These are phyloP conservation scores for Candida sp. DNA, from an alignment of 1,139 yeast species.

Conservation along the genomic window DNA sequence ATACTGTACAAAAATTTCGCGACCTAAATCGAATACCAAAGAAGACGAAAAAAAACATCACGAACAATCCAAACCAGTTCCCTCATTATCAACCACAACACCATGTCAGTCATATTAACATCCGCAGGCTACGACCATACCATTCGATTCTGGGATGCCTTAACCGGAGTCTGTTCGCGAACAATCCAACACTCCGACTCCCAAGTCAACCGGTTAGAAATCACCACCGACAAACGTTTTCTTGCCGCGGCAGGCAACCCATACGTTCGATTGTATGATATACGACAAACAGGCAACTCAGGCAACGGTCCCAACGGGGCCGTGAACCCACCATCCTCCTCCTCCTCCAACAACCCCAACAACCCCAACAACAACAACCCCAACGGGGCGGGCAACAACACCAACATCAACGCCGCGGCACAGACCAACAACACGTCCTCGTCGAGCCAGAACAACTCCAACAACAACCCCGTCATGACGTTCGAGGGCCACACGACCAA, in stretches of 20 bases:
- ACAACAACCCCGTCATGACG: slow-evolving; percentile 88
- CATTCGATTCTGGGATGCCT: slow-evolving; percentile 97
- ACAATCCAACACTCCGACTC: slow-evolving; percentile 96
- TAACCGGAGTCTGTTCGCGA: slow-evolving; percentile 95
- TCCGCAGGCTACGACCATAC: slow-evolving; percentile 99
- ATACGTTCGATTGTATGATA: slow-evolving; percentile 85
- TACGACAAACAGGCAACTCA: slow-evolving; percentile 53
- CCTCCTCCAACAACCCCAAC: too few species aligned
- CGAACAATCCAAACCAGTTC: neutral
- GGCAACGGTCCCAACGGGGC: slow-evolving; percentile 25
- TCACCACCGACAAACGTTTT: slow-evolving; percentile 89
- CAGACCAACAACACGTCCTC: neutral
- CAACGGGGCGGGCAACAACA: too few species aligned
- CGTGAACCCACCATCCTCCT: slow-evolving; percentile 13
- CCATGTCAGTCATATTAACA: slow-evolving; percentile 92
- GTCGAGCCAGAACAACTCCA: slow-evolving; percentile 36
- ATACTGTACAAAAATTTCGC: too few species aligned
- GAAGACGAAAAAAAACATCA: neutral
- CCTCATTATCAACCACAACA: too few species aligned
- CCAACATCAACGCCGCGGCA: too few species aligned
- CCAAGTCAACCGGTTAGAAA: slow-evolving; percentile 92
- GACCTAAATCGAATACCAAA: too few species aligned
- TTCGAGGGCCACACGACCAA: slow-evolving; percentile 94
- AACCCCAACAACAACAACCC: too few species aligned
- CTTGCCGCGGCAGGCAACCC: slow-evolving; percentile 96